These are phyloP conservation scores for Cryptococcus sp. DNA, from an alignment of 1,284 basidiomycete species.

Conservation along the genomic window DNA sequence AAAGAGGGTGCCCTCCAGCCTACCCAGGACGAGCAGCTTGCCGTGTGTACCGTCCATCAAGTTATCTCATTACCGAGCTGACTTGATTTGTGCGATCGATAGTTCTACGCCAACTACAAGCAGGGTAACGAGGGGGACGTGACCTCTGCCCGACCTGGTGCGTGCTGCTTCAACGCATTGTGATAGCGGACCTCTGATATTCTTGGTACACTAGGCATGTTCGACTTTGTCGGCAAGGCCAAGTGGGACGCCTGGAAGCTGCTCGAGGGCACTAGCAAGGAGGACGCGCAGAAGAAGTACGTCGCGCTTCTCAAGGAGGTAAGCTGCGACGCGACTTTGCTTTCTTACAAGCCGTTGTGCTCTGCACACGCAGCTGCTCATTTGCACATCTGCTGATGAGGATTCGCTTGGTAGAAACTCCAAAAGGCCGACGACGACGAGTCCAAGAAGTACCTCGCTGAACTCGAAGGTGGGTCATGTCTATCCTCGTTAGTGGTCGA, in stretches of 20 bases:
- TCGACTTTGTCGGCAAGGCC: constrained; percentile 54
- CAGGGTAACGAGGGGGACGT: constrained; percentile 73
- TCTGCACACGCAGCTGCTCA: neutral
- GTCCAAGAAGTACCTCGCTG: constrained; percentile 62
- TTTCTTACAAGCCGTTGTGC: neutral
- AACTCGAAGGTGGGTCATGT: constrained; percentile 60
- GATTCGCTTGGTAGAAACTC: constrained; percentile 59
- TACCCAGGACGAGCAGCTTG: constrained; percentile 71
- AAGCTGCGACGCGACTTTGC: constrained; percentile 35
- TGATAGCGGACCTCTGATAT: neutral
- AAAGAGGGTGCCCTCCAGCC: constrained; percentile 81
- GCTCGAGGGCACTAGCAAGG: constrained; percentile 70
- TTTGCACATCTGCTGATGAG: neutral
- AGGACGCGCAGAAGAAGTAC: constrained; percentile 71
- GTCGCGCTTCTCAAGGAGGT: constrained; percentile 72
- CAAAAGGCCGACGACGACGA: constrained; percentile 57
- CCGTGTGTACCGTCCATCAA: constrained; percentile 54
- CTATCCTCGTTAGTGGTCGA: too few relatives aligned
- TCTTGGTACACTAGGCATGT: constrained; percentile 29
- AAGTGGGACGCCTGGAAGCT: constrained; percentile 77
- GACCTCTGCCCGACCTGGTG: constrained; percentile 46
- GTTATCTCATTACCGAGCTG: neutral
- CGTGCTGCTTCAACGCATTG: constrained; percentile 11
- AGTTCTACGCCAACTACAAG: constrained; percentile 94
- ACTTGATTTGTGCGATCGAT: constrained; percentile 2